These are phyloP conservation scores for Lachnum nothofagi DNA, from an alignment of 2,329 filamentous ascomycete species.

Conservation along the genomic window DNA sequence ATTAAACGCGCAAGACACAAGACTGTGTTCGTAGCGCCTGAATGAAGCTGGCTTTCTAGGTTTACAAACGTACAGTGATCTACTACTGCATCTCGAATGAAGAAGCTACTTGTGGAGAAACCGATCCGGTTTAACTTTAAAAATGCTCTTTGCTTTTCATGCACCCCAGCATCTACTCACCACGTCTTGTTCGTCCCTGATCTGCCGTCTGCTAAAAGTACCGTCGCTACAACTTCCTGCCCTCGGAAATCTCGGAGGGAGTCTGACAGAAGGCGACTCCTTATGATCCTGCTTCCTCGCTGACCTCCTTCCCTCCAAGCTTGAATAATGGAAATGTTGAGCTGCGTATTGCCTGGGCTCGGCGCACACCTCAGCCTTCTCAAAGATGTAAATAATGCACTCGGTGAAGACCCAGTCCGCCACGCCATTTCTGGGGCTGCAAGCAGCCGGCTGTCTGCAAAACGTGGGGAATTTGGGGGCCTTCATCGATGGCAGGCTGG, in stretches of 20 bases:
- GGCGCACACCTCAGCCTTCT: neutral
- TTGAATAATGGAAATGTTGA: no score
- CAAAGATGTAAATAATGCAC: neutral
- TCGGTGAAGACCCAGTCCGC: neutral
- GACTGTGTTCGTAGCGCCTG: no score
- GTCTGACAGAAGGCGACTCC: no score
- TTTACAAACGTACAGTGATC: no score
- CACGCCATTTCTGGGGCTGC: neutral
- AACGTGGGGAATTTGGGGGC: constrained; percentile 7
- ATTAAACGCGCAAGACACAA: no score
- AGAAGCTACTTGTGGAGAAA: no score
- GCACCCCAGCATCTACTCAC: neutral
- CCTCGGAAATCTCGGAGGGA: no score
- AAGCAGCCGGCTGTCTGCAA: constrained; percentile 1
- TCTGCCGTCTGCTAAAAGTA: neutral
- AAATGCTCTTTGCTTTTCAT: neutral
- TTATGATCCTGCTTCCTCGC: no score
- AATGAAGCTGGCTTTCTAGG: no score
- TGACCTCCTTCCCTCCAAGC: no score
- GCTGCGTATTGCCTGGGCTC: neutral
- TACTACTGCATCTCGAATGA: no score
- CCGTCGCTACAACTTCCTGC: neutral
- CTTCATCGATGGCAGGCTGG: neutral
- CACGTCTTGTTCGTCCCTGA: neutral
- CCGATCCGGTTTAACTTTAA: neutral